Base-by-base conservation (phyloP, 208 protist genomes). In the Balamuthia mandrillaris region DNA sequence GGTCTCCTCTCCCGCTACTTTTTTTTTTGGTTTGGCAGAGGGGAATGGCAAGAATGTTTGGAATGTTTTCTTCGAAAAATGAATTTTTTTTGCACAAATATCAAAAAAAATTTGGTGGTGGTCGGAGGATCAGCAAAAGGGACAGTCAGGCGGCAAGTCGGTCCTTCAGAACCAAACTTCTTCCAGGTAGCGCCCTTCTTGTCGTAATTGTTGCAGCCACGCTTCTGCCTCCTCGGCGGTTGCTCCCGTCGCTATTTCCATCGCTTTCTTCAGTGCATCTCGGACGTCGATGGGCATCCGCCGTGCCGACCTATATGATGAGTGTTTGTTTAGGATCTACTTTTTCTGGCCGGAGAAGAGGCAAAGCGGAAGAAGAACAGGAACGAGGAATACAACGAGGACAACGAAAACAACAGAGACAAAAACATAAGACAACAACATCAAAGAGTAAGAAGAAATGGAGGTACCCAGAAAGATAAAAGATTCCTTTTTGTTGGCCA, bases 221-320 rank as follows among this genome's bases (percentile, higher is more conserved):
- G 31, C 68, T 31, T 78, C 44, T 41, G 78, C 84, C 56, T 47
- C 41, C n/a, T 86, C 33, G 39, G 66, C 52, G 39, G 41, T 75
- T 27, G 47, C 42, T 16, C 37, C 1, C 27, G 35, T 2, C 24
- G 56, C 37, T n/a, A 45, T 61, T 66, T 82, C 82, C 24, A 86
- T 77, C 24, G 88, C 83, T 12, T 42, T 3, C n/a, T 74, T 35
- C 21, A 90, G 42, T 18, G 86, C n/a, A 31, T 52, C 44, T 58
- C 58, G 82, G 5, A 90, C 68, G 75, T 90, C 88, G 56, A 78
- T 86, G 14, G 88, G 88, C 88, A 90, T 90, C 47, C 75, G 45
- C 54, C 81, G 79, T 33, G 81, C 81, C 16, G 88, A 88, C 7
- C 88, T 81, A 35, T 54, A 39, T 66, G 12, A 66, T 35, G 12